phyloP scores from a whole-genome alignment of 2,329 filamentous ascomycete genomes.

The Cladophialophora yegresii region DNA sequence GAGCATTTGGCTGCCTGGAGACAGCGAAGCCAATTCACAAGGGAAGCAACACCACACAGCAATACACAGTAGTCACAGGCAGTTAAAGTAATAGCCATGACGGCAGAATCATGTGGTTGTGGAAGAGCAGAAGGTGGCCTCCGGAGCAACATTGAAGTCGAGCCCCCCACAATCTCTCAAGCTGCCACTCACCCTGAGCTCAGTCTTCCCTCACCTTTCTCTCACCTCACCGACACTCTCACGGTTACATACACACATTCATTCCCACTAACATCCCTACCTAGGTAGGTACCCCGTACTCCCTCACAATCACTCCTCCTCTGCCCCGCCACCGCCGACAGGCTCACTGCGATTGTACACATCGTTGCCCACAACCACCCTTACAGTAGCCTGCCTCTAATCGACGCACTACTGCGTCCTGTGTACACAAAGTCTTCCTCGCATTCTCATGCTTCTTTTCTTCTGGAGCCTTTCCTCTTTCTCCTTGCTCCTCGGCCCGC shows the following conservation, averaged over 20 bases:
- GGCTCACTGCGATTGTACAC: background rate
- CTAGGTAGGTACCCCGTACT: background rate
- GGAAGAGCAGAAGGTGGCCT: background rate
- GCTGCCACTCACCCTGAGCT: background rate
- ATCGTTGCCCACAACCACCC: background rate
- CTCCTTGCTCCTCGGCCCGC: background rate
- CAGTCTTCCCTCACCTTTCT: background rate
- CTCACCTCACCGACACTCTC: background rate
- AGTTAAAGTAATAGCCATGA: background rate
- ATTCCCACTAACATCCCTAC: background rate
- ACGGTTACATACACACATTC: background rate
- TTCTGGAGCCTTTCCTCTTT: slow-evolving; percentile 17
- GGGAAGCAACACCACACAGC: background rate
- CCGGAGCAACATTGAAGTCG: background rate
- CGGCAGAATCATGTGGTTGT: slow-evolving; percentile 4
- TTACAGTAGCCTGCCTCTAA: slow-evolving; percentile 4
- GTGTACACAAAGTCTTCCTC: background rate
- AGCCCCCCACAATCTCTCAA: slow-evolving; percentile 6
- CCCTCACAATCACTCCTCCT: background rate
- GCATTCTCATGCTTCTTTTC: slow-evolving; percentile 9
- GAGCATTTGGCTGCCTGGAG: background rate
- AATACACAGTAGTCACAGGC: background rate
- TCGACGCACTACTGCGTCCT: slow-evolving; percentile 6
- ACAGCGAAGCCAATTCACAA: background rate
- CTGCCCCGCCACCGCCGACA: background rate